These are phyloP conservation scores for Gossypium trilobum DNA, from an alignment of 441 rosid species.

Conservation along the genomic window DNA sequence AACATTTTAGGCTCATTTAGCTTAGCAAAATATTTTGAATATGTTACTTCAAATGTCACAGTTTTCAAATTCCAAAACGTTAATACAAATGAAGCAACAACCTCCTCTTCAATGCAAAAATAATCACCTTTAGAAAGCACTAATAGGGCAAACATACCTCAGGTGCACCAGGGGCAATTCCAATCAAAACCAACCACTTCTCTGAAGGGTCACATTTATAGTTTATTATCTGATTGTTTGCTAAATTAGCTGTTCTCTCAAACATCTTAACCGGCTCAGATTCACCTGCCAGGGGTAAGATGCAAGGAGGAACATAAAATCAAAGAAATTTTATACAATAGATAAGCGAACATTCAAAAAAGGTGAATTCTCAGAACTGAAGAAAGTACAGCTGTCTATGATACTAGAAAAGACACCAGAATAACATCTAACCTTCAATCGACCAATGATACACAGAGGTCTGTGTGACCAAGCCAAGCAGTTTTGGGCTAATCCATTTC, in stretches of 20 bases:
- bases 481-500: constrained; percentile 91
- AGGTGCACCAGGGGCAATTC: constrained; percentile 96
- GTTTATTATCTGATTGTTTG: constrained; percentile 91
- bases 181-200: constrained; percentile 96
- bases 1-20: neutral
- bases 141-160: constrained; percentile 50
- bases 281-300: constrained; percentile 49
- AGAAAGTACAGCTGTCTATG: neutral
- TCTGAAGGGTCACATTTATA: constrained; percentile 92
- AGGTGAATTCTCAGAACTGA: neutral
- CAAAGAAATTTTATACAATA: neutral
- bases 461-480: constrained; percentile 96
- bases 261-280: constrained; percentile 95
- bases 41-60: neutral
- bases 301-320: neutral
- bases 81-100: neutral
- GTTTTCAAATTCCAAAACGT: neutral
- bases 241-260: constrained; percentile 92
- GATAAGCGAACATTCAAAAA: neutral
- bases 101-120: neutral
- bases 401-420: neutral
- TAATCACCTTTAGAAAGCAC: neutral
- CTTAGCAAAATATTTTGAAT: neutral
- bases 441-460: constrained; percentile 92
- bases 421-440: constrained; percentile 62